These are phyloP conservation scores for Epithele typhae DNA, from an alignment of 768 basidiomycete genomes.

Conservation along the genomic window DNA sequence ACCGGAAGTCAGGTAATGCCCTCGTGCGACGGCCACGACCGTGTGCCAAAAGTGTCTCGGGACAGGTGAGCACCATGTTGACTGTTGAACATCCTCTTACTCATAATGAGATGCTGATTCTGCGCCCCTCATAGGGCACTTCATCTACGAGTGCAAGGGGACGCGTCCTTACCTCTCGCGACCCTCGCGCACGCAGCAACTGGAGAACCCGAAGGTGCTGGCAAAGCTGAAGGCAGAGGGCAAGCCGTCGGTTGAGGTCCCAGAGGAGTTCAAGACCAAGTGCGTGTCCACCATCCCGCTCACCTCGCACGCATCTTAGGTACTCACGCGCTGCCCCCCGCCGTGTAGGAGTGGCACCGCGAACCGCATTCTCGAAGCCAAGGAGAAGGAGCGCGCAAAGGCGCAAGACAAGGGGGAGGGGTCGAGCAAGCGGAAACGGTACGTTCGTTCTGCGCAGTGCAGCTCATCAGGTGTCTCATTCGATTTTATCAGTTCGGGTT, in stretches of 20 bases:
- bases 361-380: conserved; percentile 76
- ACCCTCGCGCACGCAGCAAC: conserved; percentile 83
- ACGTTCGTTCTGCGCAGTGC: conserved; percentile 3
- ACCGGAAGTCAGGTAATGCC: conserved; percentile 55
- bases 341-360: conserved; percentile 81
- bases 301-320: background rate
- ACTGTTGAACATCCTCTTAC: background rate
- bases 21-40: conserved; percentile 61
- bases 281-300: conserved; percentile 31
- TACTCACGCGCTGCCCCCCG: too few relatives aligned
- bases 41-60: conserved; percentile 81
- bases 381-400: conserved; percentile 70
- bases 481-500: conserved; percentile 6
- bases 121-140: conserved; percentile 57
- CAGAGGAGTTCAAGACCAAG: conserved; percentile 88
- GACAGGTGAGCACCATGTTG: conserved; percentile 42
- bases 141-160: conserved; percentile 86
- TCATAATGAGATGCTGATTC: background rate
- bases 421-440: conserved; percentile 30
- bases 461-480: background rate
- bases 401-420: conserved; percentile 18
- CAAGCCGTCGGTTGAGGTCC: conserved; percentile 77
- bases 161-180: conserved; percentile 78
- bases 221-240: conserved; percentile 67
- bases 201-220: conserved; percentile 70